Base-by-base conservation (phyloP, 1,139 yeast species). In the Yamadazyma sp. region DNA sequence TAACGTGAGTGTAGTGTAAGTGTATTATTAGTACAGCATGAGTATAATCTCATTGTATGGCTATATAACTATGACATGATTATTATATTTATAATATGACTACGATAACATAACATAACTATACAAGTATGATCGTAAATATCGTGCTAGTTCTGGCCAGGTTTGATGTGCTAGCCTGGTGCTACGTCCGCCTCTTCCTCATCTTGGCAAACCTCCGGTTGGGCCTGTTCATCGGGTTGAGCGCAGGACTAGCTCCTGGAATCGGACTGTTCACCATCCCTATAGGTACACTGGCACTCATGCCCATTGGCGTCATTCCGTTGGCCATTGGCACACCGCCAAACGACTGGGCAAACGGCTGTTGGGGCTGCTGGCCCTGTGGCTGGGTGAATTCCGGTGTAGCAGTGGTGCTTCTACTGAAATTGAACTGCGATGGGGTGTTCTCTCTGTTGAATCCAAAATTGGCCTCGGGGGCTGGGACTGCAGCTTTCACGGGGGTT, bases 171-270 rank as follows among this genome's bases (percentile, higher is more conserved):
- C n/a, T n/a, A n/a, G n/a, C n/a, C n/a, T n/a, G n/a, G n/a, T n/a
- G n/a, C n/a, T n/a, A 29, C 4, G 59, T 50, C 45, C 66, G 53
- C 50, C 68, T 56, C 38, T 52, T 52, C 38, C 65, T 52, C 49
- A 62, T 62, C 34, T 56, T 62, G 11, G 61, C 60, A 26, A 61
- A 55, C 41, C 56, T 58, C 17, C 67, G 48, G 31, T 54, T 54
- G 16, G 52, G 52, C 23, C 56, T 48, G 31, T 33, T 29, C 50
- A 54, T 16, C 45, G 48, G 17, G 44, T 40, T 20, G 25, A 25
- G 15, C 16, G 31, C 35, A 14, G 18, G 22, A 20, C 21, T 13
- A 21, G 31, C 28, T 25, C 26, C 8, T 21, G 32, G 34, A 17
- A 11, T 24, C n/a, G 33, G 25, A n/a, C 34, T 16, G 17, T 16